Conservation (phyloP, 2,329 filamentous ascomycete genomes). For the Acrodontium crateriforme region DNA sequence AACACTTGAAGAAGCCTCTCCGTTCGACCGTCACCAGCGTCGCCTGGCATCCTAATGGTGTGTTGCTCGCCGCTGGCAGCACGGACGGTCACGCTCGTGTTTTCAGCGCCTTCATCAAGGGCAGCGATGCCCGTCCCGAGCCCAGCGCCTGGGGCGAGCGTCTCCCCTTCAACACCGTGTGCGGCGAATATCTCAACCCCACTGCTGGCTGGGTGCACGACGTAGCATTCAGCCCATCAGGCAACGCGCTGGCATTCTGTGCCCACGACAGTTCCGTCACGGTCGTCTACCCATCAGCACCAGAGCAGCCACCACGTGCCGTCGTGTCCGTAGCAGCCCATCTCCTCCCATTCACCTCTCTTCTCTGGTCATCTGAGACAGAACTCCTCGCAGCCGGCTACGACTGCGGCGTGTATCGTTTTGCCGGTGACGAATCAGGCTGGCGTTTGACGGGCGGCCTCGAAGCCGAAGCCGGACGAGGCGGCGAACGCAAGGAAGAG, state of each 20-base stretch:
- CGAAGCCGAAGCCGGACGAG: constrained; percentile 41
- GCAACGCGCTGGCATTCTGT: constrained; percentile 84
- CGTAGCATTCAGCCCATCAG: constrained; percentile 82
- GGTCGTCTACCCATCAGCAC: constrained; percentile 82
- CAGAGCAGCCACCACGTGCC: constrained; percentile 81
- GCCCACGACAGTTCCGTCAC: constrained; percentile 95
- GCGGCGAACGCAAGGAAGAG: constrained; percentile 57
- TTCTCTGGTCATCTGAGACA: constrained; percentile 82
- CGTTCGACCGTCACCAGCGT: constrained; percentile 92
- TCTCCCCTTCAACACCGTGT: constrained; percentile 95
- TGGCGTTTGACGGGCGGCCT: constrained; percentile 77
- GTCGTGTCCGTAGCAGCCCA: constrained; percentile 83
- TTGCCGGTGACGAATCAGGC: constrained; percentile 61
- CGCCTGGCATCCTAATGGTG: constrained; percentile 94
- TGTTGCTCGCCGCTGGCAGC: constrained; percentile 86
- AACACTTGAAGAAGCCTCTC: constrained; percentile 98
- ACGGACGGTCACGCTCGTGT: constrained; percentile 94
- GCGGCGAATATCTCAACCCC: constrained; percentile 90
- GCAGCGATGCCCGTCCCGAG: constrained; percentile 72
- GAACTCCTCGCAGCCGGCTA: constrained; percentile 95
- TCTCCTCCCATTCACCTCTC: constrained; percentile 77
- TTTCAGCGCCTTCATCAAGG: constrained; percentile 93
- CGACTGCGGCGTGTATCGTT: constrained; percentile 76
- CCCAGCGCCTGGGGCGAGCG: constrained; percentile 88
- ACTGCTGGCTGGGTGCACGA: constrained; percentile 95